These are phyloP conservation scores for Hemileia vastatrix DNA, from an alignment of 1,284 basidiomycete species.

Conservation along the genomic window DNA sequence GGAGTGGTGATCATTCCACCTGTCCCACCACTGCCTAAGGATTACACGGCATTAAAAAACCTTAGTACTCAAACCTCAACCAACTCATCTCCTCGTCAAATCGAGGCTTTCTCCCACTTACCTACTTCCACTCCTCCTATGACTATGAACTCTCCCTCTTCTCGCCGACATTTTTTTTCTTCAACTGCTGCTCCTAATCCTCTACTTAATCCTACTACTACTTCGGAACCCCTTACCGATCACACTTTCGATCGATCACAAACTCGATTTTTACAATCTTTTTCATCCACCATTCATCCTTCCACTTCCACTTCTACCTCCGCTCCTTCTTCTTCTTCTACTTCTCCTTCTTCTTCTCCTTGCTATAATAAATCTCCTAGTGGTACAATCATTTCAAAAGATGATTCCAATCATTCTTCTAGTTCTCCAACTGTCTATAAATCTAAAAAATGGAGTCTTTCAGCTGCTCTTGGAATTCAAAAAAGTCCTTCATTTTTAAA, in stretches of 20 bases:
- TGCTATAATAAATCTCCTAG: no score
- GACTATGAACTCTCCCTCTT: background rate
- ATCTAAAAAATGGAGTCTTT: slow-evolving; percentile 21
- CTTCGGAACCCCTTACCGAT: background rate
- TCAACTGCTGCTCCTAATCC: background rate
- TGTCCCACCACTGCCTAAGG: slow-evolving; percentile 90
- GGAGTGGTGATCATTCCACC: slow-evolving; percentile 61
- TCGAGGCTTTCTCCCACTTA: slow-evolving; percentile 1
- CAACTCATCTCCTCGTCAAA: slow-evolving; percentile 48
- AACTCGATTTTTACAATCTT: slow-evolving; percentile 14
- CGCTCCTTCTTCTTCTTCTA: no score
- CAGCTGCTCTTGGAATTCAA: slow-evolving; percentile 18
- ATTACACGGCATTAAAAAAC: slow-evolving; percentile 66
- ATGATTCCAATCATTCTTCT: no score
- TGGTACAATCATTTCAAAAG: no score
- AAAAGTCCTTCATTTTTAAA: slow-evolving; percentile 5
- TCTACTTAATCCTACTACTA: background rate
- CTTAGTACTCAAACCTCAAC: slow-evolving; percentile 51
- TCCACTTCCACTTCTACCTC: background rate
- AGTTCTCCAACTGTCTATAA: background rate
- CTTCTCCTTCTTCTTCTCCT: background rate
- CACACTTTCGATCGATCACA: background rate
- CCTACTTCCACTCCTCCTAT: slow-evolving; percentile 52
- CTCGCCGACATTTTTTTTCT: background rate
- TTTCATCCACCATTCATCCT: background rate